These are phyloP conservation scores for Microsporum canis DNA, from an alignment of 2,329 filamentous ascomycete species.

Conservation along the genomic window DNA sequence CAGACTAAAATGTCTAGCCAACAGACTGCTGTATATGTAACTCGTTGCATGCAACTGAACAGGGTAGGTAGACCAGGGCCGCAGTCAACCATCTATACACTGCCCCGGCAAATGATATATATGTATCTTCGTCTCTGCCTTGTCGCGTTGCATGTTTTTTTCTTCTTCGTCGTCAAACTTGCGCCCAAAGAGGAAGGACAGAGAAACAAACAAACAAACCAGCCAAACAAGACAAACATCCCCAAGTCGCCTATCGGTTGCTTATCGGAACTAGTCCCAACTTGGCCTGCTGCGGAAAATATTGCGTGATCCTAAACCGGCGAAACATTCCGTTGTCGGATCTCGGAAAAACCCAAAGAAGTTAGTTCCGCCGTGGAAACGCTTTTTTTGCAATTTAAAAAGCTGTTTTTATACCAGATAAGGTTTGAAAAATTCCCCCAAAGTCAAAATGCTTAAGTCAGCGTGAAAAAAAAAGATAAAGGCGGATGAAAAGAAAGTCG, in stretches of 20 bases:
- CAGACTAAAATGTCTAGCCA: not conserved
- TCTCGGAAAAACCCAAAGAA: not conserved
- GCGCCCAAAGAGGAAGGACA: not conserved
- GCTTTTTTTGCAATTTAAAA: not conserved
- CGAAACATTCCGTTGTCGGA: constrained; percentile 1
- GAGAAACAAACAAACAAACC: not conserved
- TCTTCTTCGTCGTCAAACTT: not conserved
- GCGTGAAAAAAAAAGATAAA: not conserved
- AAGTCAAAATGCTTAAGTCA: not conserved
- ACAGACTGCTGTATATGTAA: no score
- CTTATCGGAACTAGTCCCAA: constrained; percentile 1
- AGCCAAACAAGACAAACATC: not conserved
- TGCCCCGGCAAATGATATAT: no score
- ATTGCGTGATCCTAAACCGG: constrained; percentile 9
- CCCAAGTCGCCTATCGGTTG: not conserved
- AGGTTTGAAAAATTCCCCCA: not conserved
- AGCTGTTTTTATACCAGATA: not conserved
- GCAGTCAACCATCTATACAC: no score
- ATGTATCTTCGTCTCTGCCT: not conserved
- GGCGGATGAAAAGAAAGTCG: not conserved
- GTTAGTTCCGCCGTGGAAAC: not conserved
- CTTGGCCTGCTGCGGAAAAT: not conserved
- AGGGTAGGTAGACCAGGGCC: no score
- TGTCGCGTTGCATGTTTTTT: not conserved
- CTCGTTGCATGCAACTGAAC: not conserved